Base-by-base conservation (phyloP, 2,329 filamentous ascomycete genomes). In the Hyphodiscus sp. region DNA sequence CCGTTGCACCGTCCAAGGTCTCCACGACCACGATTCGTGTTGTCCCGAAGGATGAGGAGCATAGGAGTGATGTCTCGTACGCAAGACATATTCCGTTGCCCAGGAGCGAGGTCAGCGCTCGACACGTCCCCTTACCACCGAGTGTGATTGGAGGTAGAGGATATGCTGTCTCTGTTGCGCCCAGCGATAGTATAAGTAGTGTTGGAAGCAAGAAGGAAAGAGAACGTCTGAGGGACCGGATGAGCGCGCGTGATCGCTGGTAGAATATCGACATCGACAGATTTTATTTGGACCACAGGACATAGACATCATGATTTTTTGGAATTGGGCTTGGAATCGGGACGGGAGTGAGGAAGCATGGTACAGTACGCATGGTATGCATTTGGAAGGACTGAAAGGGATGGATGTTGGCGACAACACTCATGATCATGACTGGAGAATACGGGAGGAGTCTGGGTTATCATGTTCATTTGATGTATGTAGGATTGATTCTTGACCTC, bases 131-230 rank as follows among this genome's bases (percentile, higher is more conserved):
- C 10, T 45, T 65, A 8, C 62, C 62, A 2, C 23, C 45, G 23
- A 63, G 63, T 53, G 46, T 57, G 43, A 55, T 48, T 33, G 33
- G 51, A n/a, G 56, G 57, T 8, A 26, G 45, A 10, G 74, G 77
- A 41, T 78, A 81, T 58, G 67, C 69, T 49, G 74, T 72, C 47
- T 82, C 78, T 60, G 70, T 85, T 38, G 79, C 75, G 44, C 81
- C 81, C 1, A 78, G 75, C 61, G 81, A 85, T 63, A 84, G 81
- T 62, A 81, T 85, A 52, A 83, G 80, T 64, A 80, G 78, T 59
- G 73, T 83, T n/a, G 81, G 79, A n/a, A 62, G 49, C 23, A 67
- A 66, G 57, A 57, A 53, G 51, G 63, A 67, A 51, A 54, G 62
- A 50, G 56, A 62, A 30, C 49, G 62, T 15, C 51, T 64, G 47